Conservation (phyloP, 352 stramenopile species). For the Phytopythium sindhum region DNA sequence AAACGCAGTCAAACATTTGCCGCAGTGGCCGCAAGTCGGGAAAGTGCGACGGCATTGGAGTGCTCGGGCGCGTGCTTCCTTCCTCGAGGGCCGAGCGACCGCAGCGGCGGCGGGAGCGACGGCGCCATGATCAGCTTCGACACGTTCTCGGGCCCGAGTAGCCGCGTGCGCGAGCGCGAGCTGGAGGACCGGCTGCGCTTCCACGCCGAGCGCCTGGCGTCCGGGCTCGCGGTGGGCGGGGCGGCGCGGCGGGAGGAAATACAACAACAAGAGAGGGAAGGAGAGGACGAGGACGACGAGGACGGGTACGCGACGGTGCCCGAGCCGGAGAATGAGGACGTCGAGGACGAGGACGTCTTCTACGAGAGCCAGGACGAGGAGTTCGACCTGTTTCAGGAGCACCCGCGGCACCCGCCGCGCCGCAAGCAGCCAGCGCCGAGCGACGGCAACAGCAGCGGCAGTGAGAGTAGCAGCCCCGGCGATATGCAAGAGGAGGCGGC, state of each 20-base stretch:
- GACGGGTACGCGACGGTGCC: conserved; percentile 13
- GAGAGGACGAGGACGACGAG: conserved; percentile 10
- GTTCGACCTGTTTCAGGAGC: conserved; percentile 44
- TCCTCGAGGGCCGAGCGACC: background rate
- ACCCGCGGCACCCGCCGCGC: background rate
- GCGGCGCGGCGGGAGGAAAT: background rate
- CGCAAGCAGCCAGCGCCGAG: background rate
- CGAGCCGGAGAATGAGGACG: conserved; percentile 5
- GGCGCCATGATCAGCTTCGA: conserved; percentile 72
- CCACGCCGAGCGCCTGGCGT: conserved; percentile 17
- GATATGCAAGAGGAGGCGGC: conserved; percentile 12
- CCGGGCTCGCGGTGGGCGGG: background rate
- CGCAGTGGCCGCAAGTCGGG: background rate
- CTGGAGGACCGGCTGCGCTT: conserved; percentile 22
- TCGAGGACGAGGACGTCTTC: conserved; percentile 23
- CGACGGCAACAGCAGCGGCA: background rate
- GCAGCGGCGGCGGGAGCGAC: background rate
- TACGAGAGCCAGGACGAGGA: conserved; percentile 31
- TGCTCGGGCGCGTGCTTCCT: background rate
- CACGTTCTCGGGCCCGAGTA: conserved; percentile 51
- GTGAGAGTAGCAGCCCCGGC: conserved; percentile 6
- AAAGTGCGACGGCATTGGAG: background rate
- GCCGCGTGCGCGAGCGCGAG: conserved; percentile 31
- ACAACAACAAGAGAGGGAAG: background rate
- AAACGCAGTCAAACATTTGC: background rate